Base-by-base conservation (phyloP, 805 yeast species). In the Ogataea nonfermentans region DNA sequence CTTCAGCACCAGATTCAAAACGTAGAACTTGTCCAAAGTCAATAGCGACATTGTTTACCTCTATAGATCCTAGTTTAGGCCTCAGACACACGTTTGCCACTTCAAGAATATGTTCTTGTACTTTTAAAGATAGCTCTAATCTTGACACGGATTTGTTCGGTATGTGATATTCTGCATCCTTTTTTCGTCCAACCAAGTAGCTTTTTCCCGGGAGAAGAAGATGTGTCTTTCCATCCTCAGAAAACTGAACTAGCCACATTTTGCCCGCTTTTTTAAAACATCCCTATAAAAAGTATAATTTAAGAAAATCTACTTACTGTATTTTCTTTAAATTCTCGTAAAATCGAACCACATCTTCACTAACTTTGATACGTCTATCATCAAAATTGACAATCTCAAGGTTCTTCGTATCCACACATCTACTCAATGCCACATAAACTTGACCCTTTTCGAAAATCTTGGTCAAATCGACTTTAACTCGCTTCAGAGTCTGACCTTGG, bases 371-470 rank as follows among this genome's bases (percentile, higher is more conserved):
- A 44, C 73, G 76, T 9, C 63, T 59, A 6, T 78, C 77, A 42
- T 76, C 70, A 53, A 84, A 85, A 48, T 84, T 84, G 23, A 70
- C 58, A 23, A 85, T 76, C 56, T 85, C 88, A 14, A 85, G 61
- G 14, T 72, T 68, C 1, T 80, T 83, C 46, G 79, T 76, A 23
- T 79, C 75, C 0, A 78, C 81, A 6, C 93, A 93, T 68, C 95
- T 72, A 31, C 89, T 81, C 35, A 85, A 62, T 0, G 95, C 93
- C 24, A 85, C 93, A 53, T 85, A 85, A 4, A 83, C 88, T 52
- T 85, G 95, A 14, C 95, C 95, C 39, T 78, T 82, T 57, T 85
- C 95, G 51, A 85, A 85, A 17, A 78, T 74, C 47, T 70, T 74
- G 17, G 73, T 67, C 33, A 85, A 60, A 53, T 85, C 90, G 9